Conservation (phyloP, 768 basidiomycete species). For the Pleurotus pulmonarius region DNA sequence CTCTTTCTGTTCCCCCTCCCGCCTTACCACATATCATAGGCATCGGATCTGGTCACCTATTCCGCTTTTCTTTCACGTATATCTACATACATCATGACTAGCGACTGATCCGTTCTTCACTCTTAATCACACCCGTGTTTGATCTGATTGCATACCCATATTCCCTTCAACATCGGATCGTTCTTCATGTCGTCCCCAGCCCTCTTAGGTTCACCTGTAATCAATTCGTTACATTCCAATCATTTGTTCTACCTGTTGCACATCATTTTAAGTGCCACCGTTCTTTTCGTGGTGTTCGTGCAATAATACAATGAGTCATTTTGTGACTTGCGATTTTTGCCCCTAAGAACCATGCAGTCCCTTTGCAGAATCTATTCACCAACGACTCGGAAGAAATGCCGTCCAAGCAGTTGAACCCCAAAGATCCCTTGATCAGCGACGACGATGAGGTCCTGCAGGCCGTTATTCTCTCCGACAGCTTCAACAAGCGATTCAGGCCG, state of each 20-base stretch:
- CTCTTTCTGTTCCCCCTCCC: slow-evolving; percentile 34
- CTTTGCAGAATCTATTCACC: too few relatives aligned
- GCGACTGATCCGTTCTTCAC: slow-evolving; percentile 51
- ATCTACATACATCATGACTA: slow-evolving; percentile 44
- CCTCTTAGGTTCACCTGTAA: slow-evolving; percentile 53
- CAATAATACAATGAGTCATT: slow-evolving; percentile 8
- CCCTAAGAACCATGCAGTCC: too few relatives aligned
- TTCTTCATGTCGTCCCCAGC: slow-evolving; percentile 38
- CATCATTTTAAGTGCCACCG: not conserved
- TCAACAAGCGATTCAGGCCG: slow-evolving; percentile 90
- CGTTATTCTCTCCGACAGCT: slow-evolving; percentile 93
- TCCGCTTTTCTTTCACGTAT: slow-evolving; percentile 30
- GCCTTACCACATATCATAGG: slow-evolving; percentile 43
- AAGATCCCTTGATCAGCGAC: slow-evolving; percentile 63
- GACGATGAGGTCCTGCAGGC: slow-evolving; percentile 91
- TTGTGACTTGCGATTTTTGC: not conserved
- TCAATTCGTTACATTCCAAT: slow-evolving; percentile 34
- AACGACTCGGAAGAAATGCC: slow-evolving; percentile 42
- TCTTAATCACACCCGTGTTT: slow-evolving; percentile 65
- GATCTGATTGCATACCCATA: slow-evolving; percentile 57
- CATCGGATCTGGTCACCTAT: slow-evolving; percentile 50
- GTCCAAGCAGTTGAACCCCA: slow-evolving; percentile 49
- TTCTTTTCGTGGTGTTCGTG: slow-evolving; percentile 8
- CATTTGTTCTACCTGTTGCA: not conserved
- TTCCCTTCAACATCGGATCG: slow-evolving; percentile 46